Percentiles rank a stretch among this genome's conserved stretches.
phyloP scores from a whole-genome alignment of 2,329 filamentous ascomycete genomes.

The Pezicula carpinea region DNA sequence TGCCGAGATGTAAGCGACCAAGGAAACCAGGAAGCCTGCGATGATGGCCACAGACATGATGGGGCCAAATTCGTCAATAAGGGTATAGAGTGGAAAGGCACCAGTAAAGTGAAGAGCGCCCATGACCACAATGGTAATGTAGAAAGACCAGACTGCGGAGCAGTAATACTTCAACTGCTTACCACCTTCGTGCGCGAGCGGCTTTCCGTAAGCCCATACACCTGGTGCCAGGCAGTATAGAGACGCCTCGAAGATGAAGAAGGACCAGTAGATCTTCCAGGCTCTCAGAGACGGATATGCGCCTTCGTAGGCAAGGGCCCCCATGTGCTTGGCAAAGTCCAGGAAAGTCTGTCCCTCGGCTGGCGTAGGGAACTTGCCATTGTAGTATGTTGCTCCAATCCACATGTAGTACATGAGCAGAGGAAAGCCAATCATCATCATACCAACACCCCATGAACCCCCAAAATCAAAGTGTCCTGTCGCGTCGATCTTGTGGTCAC shows the following conservation, averaged over 20 bases:
- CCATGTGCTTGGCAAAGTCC: conserved; percentile 71
- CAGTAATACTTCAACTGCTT: conserved; percentile 93
- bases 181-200: conserved; percentile 74
- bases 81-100: conserved; percentile 81
- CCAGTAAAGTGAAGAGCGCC: conserved; percentile 75
- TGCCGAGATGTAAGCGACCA: conserved; percentile 84
- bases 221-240: conserved; percentile 86
- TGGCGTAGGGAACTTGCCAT: conserved; percentile 72
- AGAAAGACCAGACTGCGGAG: conserved; percentile 83
- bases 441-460: conserved; percentile 70
- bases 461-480: conserved; percentile 77
- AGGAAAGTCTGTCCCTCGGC: conserved; percentile 58
- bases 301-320: conserved; percentile 69
- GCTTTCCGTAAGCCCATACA: conserved; percentile 82
- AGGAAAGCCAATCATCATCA: conserved; percentile 94
- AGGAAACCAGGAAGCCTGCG: conserved; percentile 78
- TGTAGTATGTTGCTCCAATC: conserved; percentile 90
- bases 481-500: conserved; percentile 59
- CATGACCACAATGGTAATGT: conserved; percentile 72
- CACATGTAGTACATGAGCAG: conserved; percentile 99
- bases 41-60: conserved; percentile 90
- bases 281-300: conserved; percentile 79
- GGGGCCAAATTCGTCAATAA: conserved; percentile 93
- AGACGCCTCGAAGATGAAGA: conserved; percentile 77
- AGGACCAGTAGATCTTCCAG: conserved; percentile 93